phyloP scores from a whole-genome alignment of 768 basidiomycete species.

The Cubamyces lactineus region DNA sequence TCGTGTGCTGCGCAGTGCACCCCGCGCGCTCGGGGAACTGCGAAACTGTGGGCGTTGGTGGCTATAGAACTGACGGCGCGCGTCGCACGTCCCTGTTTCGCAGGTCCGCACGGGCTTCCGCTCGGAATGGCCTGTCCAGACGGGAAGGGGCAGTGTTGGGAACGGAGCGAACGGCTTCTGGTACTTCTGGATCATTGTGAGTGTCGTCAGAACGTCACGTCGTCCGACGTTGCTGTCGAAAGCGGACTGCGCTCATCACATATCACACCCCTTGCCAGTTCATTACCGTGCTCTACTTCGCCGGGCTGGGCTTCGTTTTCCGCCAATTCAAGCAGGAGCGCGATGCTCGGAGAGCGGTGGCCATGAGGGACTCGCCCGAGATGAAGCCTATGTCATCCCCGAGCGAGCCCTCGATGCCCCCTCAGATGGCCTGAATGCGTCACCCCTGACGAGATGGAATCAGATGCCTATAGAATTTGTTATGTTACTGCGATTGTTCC shows the following conservation, averaged over 20 bases:
- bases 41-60: not conserved
- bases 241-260: slow-evolving; percentile 38
- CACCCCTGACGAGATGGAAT: too few species aligned
- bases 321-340: slow-evolving; percentile 36
- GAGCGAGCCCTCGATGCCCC: slow-evolving; percentile 3
- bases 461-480: too few species aligned
- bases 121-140: slow-evolving; percentile 36
- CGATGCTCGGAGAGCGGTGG: slow-evolving; percentile 4
- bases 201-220: slow-evolving; percentile 28
- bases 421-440: slow-evolving; percentile 4
- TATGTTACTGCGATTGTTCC: too few species aligned
- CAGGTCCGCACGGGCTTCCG: slow-evolving; percentile 45
- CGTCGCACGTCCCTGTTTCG: not conserved
- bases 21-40: slow-evolving; percentile 39
- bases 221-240: not conserved
- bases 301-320: slow-evolving; percentile 31
- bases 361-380: slow-evolving; percentile 13
- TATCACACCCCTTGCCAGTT: slow-evolving; percentile 23
- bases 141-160: slow-evolving; percentile 30
- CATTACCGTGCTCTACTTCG: slow-evolving; percentile 33
- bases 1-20: not conserved
- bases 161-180: slow-evolving; percentile 34
- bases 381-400: slow-evolving; percentile 9
- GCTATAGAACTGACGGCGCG: not conserved
- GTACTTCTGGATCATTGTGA: slow-evolving; percentile 49